Percentiles rank a stretch among this genome's conserved stretches.
These are phyloP conservation scores for Chernovozyma aurita DNA, from an alignment of 1,139 yeast species.

Conservation along the genomic window DNA sequence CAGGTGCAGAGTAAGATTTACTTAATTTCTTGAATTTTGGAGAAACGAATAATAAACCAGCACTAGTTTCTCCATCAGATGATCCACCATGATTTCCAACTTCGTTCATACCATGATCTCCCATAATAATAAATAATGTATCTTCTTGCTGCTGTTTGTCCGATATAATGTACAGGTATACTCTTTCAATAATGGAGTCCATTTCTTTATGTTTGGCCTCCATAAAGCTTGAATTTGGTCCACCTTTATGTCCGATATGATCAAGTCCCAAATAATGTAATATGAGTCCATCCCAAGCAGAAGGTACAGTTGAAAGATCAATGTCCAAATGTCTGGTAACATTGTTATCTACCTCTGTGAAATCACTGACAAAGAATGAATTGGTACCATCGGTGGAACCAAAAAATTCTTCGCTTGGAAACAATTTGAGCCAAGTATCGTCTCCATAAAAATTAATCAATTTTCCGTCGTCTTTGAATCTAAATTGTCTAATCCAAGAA, in stretches of 20 bases:
- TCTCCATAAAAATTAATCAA: constrained; percentile 85
- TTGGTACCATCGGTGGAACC: constrained; percentile 77
- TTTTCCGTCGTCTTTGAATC: constrained; percentile 28
- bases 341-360: constrained; percentile 87
- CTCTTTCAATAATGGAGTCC: constrained; percentile 58
- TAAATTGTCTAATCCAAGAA: constrained; percentile 79
- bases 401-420: constrained; percentile 58
- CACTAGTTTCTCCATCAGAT: constrained; percentile 83
- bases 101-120: constrained; percentile 96
- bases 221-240: constrained; percentile 80
- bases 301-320: constrained; percentile 36
- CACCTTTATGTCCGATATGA: constrained; percentile 97
- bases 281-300: constrained; percentile 78
- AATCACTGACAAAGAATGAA: constrained; percentile 91
- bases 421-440: constrained; percentile 93
- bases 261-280: constrained; percentile 91
- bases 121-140: constrained; percentile 73
- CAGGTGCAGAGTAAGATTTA: constrained; percentile 40
- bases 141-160: constrained; percentile 25
- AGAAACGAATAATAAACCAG: constrained; percentile 72
- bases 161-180: constrained; percentile 43
- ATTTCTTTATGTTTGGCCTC: constrained; percentile 75
- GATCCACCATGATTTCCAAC: constrained; percentile 97
- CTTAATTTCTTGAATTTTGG: constrained; percentile 41
- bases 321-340: constrained; percentile 80